phyloP scores from a whole-genome alignment of 331 rosid genomes.

The Malus hybrid region DNA sequence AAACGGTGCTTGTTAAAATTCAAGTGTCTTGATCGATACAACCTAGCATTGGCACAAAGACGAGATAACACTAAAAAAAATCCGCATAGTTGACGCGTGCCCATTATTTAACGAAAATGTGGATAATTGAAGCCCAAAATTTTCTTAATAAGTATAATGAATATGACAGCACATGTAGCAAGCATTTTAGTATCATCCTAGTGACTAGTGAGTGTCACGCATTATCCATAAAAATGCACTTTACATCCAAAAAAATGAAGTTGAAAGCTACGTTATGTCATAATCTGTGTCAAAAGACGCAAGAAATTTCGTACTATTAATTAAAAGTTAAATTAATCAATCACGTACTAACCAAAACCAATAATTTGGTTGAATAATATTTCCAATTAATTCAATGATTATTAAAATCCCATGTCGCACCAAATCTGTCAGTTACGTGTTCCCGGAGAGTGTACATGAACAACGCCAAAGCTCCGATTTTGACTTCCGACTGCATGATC shows the following conservation, averaged over 20 bases:
- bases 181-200: background rate
- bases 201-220: background rate
- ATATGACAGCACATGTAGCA: background rate
- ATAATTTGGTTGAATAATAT: background rate
- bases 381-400: background rate
- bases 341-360: background rate
- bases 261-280: background rate
- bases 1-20: too few species aligned
- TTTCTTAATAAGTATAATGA: background rate
- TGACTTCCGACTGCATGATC: background rate
- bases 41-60: too few species aligned
- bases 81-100: too few species aligned
- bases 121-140: too few species aligned
- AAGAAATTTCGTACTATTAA: too few species aligned
- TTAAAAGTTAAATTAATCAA: background rate
- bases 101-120: too few species aligned
- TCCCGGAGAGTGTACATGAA: background rate
- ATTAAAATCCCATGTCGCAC: background rate
- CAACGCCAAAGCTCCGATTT: background rate
- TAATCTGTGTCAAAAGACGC: background rate
- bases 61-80: too few species aligned
- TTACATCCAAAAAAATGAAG: too few species aligned
- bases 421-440: background rate
- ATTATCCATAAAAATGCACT: background rate
- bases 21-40: too few species aligned